Conservation (phyloP, 2,329 filamentous ascomycete species). For the Phyllosticta citribraziliensis region DNA sequence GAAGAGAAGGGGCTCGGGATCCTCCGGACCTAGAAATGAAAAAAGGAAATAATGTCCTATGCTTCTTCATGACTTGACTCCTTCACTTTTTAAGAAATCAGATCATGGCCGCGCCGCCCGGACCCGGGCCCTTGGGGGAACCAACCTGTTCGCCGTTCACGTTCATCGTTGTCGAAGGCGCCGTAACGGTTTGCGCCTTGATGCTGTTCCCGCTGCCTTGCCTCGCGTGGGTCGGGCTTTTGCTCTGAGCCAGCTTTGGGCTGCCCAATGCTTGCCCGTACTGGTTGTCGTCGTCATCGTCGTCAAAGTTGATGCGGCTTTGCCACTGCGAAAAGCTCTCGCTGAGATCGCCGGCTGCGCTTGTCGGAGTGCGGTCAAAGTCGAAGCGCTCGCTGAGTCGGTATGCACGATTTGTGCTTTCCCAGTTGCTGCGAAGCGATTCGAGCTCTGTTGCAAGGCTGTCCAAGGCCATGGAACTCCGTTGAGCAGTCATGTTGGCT, state of each 20-base stretch:
- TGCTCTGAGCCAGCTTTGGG: not conserved
- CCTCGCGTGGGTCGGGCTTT: not conserved
- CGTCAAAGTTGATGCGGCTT: constrained; percentile 22
- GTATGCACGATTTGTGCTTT: constrained; percentile 91
- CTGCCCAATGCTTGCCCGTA: not conserved
- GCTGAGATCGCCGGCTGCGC: constrained; percentile 21
- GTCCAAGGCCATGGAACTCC: constrained; percentile 67
- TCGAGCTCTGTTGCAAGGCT: constrained; percentile 88
- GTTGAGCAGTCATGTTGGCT: constrained; percentile 23
- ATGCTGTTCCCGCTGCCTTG: constrained; percentile 1
- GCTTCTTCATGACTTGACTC: not conserved
- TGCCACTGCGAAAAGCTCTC: constrained; percentile 28
- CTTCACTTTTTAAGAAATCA: not conserved
- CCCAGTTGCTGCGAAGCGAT: constrained; percentile 82
- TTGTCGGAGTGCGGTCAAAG: constrained; percentile 52
- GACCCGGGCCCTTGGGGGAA: constrained; percentile 4
- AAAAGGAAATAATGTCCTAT: not conserved
- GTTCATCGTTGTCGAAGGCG: constrained; percentile 3
- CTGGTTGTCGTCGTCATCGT: constrained; percentile 13
- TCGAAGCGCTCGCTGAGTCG: constrained; percentile 83
- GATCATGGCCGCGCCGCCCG: constrained; percentile 10
- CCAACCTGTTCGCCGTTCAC: constrained; percentile 5
- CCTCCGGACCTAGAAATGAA: not conserved
- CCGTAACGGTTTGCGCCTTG: not conserved
- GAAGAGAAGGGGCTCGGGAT: not conserved